Percentiles rank a stretch among this genome's conserved stretches.
Evolutionary conservation across 2,329 filamentous ascomycete species (phyloP).

Genomic region (Elsinoe arachidis): DNA sequence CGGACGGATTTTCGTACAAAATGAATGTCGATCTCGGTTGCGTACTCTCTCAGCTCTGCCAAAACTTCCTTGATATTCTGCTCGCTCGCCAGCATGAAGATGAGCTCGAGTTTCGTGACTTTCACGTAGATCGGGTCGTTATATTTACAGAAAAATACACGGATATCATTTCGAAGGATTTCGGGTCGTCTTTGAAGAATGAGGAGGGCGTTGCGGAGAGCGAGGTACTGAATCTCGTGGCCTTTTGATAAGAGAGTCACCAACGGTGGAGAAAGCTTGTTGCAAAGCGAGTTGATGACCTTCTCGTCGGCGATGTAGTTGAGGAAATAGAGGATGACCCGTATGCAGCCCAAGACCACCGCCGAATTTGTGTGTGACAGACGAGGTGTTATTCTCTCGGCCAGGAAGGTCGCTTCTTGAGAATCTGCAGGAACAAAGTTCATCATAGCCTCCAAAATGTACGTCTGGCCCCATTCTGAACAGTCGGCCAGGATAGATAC

Average conservation of each 20-base stretch:
- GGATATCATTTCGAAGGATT: constrained; percentile 89
- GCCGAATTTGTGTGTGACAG: constrained; percentile 95
- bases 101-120: constrained; percentile 94
- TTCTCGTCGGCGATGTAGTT: constrained; percentile 95
- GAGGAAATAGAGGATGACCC: constrained; percentile 94
- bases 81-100: constrained; percentile 96
- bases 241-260: constrained; percentile 94
- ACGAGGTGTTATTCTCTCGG: constrained; percentile 89
- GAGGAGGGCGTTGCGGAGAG: constrained; percentile 82
- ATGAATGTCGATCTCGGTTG: constrained; percentile 96
- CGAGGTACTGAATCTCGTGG: constrained; percentile 95
- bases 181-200: constrained; percentile 90
- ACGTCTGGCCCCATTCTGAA: constrained; percentile 98
- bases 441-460: constrained; percentile 95
- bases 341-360: constrained; percentile 90
- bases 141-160: constrained; percentile 99
- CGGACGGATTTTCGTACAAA: constrained; percentile 97
- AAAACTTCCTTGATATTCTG: constrained; percentile 93
- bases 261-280: constrained; percentile 87
- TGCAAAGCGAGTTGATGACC: constrained; percentile 75
- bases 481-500: constrained; percentile 93
- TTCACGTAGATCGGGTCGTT: constrained; percentile 99
- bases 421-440: constrained; percentile 92
- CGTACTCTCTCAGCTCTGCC: constrained; percentile 83
- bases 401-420: constrained; percentile 76